Conservation (phyloP, 2,329 filamentous ascomycete species). For the Didymella segeticola region DNA sequence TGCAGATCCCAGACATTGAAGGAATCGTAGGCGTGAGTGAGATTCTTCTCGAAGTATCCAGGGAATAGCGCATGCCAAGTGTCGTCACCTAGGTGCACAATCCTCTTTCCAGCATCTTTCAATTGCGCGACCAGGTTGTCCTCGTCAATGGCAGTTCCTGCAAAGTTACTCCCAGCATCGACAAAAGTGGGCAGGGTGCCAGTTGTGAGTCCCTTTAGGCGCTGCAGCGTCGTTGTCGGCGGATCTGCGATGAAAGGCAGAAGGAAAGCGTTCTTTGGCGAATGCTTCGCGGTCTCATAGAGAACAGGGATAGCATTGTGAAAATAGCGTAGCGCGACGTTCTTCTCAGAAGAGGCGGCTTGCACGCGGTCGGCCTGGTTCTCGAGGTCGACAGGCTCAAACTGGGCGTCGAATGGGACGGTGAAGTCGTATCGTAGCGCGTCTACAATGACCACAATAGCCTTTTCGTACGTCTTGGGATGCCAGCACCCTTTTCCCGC, state of each 20-base stretch:
- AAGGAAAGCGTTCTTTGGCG: slow-evolving; percentile 84
- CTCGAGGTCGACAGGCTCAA: slow-evolving; percentile 49
- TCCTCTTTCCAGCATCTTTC: slow-evolving; percentile 70
- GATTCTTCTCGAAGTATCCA: slow-evolving; percentile 85
- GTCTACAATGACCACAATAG: slow-evolving; percentile 88
- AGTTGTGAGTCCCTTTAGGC: slow-evolving; percentile 92
- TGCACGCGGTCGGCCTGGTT: slow-evolving; percentile 7
- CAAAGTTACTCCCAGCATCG: slow-evolving; percentile 93
- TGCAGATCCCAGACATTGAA: slow-evolving; percentile 99
- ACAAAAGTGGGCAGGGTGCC: slow-evolving; percentile 94
- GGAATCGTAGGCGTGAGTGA: slow-evolving; percentile 90
- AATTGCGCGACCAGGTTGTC: slow-evolving; percentile 77
- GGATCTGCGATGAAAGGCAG: slow-evolving; percentile 97
- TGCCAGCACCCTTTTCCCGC: slow-evolving; percentile 86
- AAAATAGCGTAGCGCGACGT: slow-evolving; percentile 64
- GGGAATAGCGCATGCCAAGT: slow-evolving; percentile 96
- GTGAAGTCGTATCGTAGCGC: slow-evolving; percentile 97
- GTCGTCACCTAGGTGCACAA: slow-evolving; percentile 96
- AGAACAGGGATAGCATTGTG: slow-evolving; percentile 89
- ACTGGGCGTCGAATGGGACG: slow-evolving; percentile 71
- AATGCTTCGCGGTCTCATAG: slow-evolving; percentile 77
- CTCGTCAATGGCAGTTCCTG: slow-evolving; percentile 93
- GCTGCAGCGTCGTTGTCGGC: slow-evolving; percentile 89
- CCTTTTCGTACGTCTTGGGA: slow-evolving; percentile 89
- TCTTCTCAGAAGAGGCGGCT: slow-evolving; percentile 21